Conservation (phyloP, 176 grass and related monocot species). For the Urochloa ruziziensis region DNA sequence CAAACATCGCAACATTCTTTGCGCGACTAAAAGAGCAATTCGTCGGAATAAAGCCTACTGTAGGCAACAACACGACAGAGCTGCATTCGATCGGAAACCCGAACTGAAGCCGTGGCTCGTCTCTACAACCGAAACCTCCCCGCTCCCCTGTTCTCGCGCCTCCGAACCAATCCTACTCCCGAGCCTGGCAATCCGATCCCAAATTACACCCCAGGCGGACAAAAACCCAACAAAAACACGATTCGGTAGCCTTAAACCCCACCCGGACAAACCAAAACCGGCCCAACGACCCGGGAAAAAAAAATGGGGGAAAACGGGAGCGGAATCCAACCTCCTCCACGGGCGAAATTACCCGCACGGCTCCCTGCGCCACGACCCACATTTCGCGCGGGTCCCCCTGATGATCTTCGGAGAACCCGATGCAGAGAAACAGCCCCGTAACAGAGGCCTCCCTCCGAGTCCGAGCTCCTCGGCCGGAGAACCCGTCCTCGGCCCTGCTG, state of each 20-base stretch:
- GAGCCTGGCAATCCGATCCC: background rate
- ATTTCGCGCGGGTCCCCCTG: slow-evolving; percentile 8
- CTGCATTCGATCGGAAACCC: slow-evolving; percentile 11
- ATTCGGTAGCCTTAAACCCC: background rate
- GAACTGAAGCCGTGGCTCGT: background rate
- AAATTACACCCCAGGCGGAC: background rate
- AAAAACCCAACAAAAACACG: background rate
- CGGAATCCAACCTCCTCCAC: background rate
- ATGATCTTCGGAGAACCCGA: background rate
- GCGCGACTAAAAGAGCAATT: background rate
- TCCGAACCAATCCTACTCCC: background rate
- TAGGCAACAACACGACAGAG: background rate
- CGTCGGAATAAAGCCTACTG: background rate
- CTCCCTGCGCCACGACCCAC: background rate
- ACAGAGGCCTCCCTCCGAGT: background rate
- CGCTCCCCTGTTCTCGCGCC: background rate
- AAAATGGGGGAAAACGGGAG: background rate
- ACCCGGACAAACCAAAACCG: background rate
- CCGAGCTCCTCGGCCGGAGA: background rate
- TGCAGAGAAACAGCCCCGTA: background rate
- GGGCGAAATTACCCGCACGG: background rate
- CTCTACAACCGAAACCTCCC: background rate
- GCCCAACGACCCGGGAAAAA: background rate
- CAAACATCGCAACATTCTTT: slow-evolving; percentile 3
- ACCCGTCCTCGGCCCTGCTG: background rate